Evolutionary conservation across 371 early-diverging fungal species (phyloP).

Genomic region (Circinella umbellata): DNA sequence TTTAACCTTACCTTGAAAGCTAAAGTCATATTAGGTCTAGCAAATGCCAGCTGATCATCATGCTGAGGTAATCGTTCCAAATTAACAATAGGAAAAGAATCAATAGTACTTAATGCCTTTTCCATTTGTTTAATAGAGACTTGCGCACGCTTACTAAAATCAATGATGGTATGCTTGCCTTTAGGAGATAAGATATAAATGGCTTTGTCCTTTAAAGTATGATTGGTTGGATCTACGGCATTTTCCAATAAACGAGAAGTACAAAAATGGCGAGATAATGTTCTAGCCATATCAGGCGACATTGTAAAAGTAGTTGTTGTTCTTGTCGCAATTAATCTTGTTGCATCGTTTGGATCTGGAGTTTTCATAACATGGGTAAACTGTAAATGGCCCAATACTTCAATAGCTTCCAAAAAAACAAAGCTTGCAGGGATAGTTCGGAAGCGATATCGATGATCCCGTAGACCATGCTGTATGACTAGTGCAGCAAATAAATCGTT

Average conservation of each 20-base stretch:
- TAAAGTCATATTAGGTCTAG: constrained; percentile 54
- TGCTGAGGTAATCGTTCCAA: constrained; percentile 44
- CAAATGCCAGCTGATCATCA: constrained; percentile 48
- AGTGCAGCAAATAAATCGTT: constrained; percentile 53
- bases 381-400: constrained; percentile 50
- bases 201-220: constrained; percentile 54
- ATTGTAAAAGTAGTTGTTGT: constrained; percentile 58
- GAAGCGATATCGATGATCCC: constrained; percentile 54
- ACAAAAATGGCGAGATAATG: constrained; percentile 59
- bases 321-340: constrained; percentile 46
- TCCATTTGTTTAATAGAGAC: constrained; percentile 40
- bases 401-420: constrained; percentile 58
- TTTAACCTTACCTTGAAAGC: constrained; percentile 42
- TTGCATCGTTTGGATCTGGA: constrained; percentile 54
- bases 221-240: constrained; percentile 50
- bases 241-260: constrained; percentile 57
- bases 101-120: constrained; percentile 21
- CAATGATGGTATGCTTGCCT: constrained; percentile 53
- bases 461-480: constrained; percentile 41
- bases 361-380: constrained; percentile 57
- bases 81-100: constrained; percentile 28
- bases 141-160: constrained; percentile 40
- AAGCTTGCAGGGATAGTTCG: constrained; percentile 58
- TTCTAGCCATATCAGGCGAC: constrained; percentile 56
- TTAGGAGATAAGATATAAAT: constrained; percentile 58